Conservation (phyloP, 2,329 filamentous ascomycete genomes). For the Beauveria asiatica region DNA sequence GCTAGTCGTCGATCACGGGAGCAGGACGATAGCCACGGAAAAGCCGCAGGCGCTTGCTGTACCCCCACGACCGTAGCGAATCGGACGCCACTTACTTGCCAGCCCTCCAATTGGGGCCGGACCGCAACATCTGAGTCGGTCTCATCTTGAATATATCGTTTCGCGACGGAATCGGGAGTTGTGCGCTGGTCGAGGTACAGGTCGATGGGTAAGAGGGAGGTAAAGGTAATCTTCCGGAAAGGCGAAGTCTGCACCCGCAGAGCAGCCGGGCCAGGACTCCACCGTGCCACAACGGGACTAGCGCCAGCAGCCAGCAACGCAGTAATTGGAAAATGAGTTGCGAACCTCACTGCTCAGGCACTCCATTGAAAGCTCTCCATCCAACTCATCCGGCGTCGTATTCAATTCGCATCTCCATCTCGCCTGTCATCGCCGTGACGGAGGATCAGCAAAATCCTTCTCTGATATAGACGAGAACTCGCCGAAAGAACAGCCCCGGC, state of each 20-base stretch:
- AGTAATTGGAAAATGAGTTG: not conserved
- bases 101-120: conserved; percentile 24
- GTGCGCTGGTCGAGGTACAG: not conserved
- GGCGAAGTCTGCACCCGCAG: conserved; percentile 16
- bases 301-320: not conserved
- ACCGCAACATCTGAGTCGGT: conserved; percentile 31
- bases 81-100: conserved; percentile 26
- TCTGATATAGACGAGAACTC: not conserved
- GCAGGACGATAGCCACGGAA: conserved; percentile 13
- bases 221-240: conserved; percentile 14
- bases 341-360: conserved; percentile 11
- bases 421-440: not conserved
- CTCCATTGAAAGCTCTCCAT: conserved; percentile 2
- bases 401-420: not conserved
- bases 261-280: conserved; percentile 8
- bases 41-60: conserved; percentile 24
- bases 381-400: conserved; percentile 2
- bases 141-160: conserved; percentile 26
- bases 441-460: not conserved
- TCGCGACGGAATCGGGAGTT: not conserved
- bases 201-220: conserved; percentile 9
- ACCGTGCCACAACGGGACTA: conserved; percentile 9
- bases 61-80: conserved; percentile 10
- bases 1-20: not conserved
- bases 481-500: not conserved